Evolutionary conservation across 1,284 basidiomycete genomes (phyloP), one percentile per base, ranked within the genome.

Genomic region (Agaricales sp.): DNA sequence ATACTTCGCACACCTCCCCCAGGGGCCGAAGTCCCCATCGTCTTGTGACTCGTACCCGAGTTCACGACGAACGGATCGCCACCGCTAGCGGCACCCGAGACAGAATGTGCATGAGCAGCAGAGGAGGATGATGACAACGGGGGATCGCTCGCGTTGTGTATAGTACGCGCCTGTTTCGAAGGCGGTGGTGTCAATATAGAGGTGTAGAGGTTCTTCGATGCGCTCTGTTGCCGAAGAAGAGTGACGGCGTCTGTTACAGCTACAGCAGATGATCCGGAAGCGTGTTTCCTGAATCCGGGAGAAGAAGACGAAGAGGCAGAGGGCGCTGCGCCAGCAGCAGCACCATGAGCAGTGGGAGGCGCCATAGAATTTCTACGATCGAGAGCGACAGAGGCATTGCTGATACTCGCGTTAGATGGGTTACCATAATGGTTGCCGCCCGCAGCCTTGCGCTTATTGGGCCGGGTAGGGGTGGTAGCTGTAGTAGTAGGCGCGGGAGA

Each of bases 131-230:
- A 70, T 38, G 77, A 66, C 11, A 82, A 64, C n/a, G 80, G 83
- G 22, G 82, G 83, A 59, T 83, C 82, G 46, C 66, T 66, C 11
- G 78, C 76, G 58, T 87, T 86, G 56, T 81, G 78, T 50, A 87
- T 79, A 12, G 84, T 87, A 41, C 85, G 74, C 48, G 82, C 81
- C 53, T 78, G 78, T 63, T 84, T 83, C 16, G 77, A 61, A 12
- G 82, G 77, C n/a, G 84, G 84, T 19, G 79, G 79, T 22, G 82
- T 79, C 52, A 89, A 71, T 48, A 89, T 77, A 52, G 85, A 81
- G 18, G 81, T 69, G 59, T 81, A 89, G 47, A 88, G 68, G 58
- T 71, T 85, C 59, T 78, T 35, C 30, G 30, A 50, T 58, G 64
- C 22, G 52, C 43, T 11, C 18, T 20, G 23, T 23, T 49, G 60